These are phyloP conservation scores for Pseudopithomyces maydicus DNA, from an alignment of 2,329 filamentous ascomycete genomes.

Conservation along the genomic window DNA sequence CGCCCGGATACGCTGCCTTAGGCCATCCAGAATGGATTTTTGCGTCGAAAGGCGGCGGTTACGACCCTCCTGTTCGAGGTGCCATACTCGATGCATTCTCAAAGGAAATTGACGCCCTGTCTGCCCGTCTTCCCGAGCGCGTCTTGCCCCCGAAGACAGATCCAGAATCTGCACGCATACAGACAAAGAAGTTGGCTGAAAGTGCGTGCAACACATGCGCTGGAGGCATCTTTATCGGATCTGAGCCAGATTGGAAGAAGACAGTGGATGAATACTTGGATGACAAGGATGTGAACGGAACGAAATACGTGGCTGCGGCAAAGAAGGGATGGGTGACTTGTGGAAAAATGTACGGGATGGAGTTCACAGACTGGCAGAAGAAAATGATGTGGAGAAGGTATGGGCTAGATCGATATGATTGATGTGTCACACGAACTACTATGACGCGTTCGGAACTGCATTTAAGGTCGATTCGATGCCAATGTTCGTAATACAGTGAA, in stretches of 20 bases:
- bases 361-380: background rate
- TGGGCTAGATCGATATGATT: constrained; percentile 10
- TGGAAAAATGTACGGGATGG: constrained; percentile 5
- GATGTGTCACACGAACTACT: too few relatives aligned
- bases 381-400: constrained; percentile 3
- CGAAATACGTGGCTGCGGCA: constrained; percentile 14
- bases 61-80: background rate
- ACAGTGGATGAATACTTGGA: constrained; percentile 10
- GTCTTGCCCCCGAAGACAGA: background rate
- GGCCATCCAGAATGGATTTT: constrained; percentile 12
- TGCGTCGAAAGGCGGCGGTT: background rate
- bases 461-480: too few relatives aligned
- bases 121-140: background rate
- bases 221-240: constrained; percentile 11
- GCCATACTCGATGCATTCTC: constrained; percentile 10
- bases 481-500: too few relatives aligned
- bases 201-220: constrained; percentile 16
- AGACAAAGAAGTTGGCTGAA: constrained; percentile 6
- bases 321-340: constrained; percentile 14
- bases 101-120: constrained; percentile 5
- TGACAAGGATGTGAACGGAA: constrained; percentile 10
- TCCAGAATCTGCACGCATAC: background rate
- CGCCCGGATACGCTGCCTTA: constrained; percentile 15
- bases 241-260: constrained; percentile 8
- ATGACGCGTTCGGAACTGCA: too few relatives aligned